Conservation (phyloP, 2,329 filamentous ascomycete species). For the Penicillium sp. region DNA sequence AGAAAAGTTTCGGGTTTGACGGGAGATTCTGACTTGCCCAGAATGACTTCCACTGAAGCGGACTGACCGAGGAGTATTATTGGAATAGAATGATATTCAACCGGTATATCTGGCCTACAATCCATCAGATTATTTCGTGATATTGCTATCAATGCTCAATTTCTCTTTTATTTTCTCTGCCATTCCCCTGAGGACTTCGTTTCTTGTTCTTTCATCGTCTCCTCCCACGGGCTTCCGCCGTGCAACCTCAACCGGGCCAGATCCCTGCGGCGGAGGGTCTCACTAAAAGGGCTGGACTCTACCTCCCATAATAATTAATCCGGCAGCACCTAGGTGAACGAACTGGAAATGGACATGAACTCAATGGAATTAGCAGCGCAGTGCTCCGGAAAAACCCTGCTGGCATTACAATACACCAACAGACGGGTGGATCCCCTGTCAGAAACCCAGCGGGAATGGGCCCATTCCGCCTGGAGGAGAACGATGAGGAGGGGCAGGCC, state of each 20-base stretch:
- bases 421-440: slow-evolving; percentile 10
- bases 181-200: background rate
- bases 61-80: background rate
- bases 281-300: background rate
- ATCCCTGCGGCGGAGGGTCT: background rate
- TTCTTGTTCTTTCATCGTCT: background rate
- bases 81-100: no score
- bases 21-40: slow-evolving; percentile 5
- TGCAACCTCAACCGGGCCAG: slow-evolving; percentile 4
- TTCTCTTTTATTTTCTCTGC: background rate
- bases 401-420: background rate
- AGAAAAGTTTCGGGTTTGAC: slow-evolving; percentile 24
- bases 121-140: no score
- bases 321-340: background rate
- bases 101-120: no score
- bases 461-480: background rate
- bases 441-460: slow-evolving; percentile 4
- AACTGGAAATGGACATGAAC: background rate
- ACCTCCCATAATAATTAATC: background rate
- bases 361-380: background rate
- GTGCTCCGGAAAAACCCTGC: background rate
- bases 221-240: background rate
- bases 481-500: background rate
- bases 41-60: background rate
- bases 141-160: background rate